Conservation (phyloP, 495 filamentous ascomycete species). For the Daldinia vernicosa region DNA sequence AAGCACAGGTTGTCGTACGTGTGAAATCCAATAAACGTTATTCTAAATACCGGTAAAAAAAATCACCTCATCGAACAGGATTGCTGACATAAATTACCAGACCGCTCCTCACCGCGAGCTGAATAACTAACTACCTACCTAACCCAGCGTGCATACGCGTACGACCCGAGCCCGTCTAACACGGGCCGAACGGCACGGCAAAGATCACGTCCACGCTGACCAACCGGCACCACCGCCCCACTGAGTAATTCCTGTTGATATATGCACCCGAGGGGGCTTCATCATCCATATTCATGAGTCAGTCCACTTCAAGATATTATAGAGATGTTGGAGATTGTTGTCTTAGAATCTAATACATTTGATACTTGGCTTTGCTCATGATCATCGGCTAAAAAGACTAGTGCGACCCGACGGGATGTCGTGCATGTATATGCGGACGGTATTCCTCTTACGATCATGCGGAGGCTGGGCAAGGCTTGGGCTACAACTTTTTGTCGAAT, state of each 20-base stretch:
- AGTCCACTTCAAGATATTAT: neutral
- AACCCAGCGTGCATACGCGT: neutral
- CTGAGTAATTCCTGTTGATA: neutral
- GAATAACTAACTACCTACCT: too few species aligned
- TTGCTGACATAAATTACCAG: neutral
- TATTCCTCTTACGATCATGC: neutral
- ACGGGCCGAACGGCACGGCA: neutral
- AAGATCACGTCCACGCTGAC: neutral
- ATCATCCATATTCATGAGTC: neutral
- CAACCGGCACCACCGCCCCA: neutral
- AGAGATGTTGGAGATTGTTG: neutral
- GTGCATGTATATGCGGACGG: neutral
- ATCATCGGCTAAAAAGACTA: conserved; percentile 1
- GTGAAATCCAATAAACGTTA: neutral
- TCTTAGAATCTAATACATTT: neutral
- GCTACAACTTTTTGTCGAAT: neutral
- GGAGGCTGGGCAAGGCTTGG: conserved; percentile 1
- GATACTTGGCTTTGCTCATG: neutral
- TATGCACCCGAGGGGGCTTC: neutral
- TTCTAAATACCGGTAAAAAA: neutral
- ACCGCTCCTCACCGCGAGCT: neutral
- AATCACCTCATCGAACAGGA: neutral
- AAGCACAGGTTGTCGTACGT: neutral
- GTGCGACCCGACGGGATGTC: neutral
- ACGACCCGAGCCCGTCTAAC: neutral